Base-by-base conservation (phyloP, 2,329 filamentous ascomycete genomes). In the Pleurostoma richardsiae region DNA sequence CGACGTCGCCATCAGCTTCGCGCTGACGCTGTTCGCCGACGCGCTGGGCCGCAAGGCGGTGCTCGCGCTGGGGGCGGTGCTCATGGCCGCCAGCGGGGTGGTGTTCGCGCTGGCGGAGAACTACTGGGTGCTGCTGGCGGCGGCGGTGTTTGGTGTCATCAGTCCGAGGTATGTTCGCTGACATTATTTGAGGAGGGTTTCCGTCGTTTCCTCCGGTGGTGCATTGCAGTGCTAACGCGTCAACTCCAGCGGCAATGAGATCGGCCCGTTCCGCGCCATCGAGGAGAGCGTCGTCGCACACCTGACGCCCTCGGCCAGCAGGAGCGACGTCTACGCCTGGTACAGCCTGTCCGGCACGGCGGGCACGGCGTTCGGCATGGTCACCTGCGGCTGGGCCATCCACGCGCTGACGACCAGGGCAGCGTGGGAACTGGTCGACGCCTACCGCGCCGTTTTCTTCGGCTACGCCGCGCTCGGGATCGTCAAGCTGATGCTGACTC, bases 201-300 rank as follows among this genome's bases (percentile, higher is more conserved):
- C 30, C 46, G 19, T 19, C 19, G 19, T 19, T 19, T 19, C 19
- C 19, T 19, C 19, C 19, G 19, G 19, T 19, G 19, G 19, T 19
- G 19, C 19, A 42, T 39, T 45, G 43, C 40, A 36, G 36, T 36
- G 30, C 28, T 30, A n/a, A 79, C 19, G 19, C 19, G 19, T 19
- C 19, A 19, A 19, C 19, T 19, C 19, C 19, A 19, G 78, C 56
- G 81, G 80, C 6, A 82, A 80, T 47, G 81, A 85, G 56, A 83
- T 83, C 45, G 80, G 80, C 0, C 81, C 80, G 0, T 84, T 85
- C 49, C 69, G 76, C 38, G 80, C 80, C 38, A 71, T 84, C 29
- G 81, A 84, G 56, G 80, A 84, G 61, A 80, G 76, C 11, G 74
- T 76, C 4, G 63, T 83, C 2, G 79, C 80, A 4, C 79, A 83